Evolutionary conservation across 768 basidiomycete genomes (phyloP).

Genomic region (Leccinellum rugosiceps): DNA sequence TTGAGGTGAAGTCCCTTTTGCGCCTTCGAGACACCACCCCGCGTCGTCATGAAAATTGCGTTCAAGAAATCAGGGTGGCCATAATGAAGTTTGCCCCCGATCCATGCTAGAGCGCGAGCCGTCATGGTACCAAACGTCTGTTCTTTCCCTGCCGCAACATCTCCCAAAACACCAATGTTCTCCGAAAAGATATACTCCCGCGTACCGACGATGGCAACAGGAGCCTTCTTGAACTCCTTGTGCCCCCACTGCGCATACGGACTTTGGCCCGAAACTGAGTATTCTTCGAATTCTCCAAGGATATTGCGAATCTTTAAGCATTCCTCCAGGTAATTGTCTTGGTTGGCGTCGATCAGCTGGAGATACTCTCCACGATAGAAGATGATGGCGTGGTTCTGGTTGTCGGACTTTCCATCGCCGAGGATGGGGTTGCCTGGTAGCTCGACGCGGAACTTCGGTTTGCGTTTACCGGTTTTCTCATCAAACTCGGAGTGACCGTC

Average conservation of each 20-base stretch:
- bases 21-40: constrained; percentile 98
- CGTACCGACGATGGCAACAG: constrained; percentile 97
- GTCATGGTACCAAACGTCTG: constrained; percentile 99
- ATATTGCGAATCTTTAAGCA: constrained; percentile 98
- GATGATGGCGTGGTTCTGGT: constrained; percentile 98
- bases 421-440: constrained; percentile 98
- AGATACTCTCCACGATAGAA: constrained; percentile 99
- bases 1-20: constrained; percentile 98
- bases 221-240: constrained; percentile 85
- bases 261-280: constrained; percentile 83
- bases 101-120: constrained; percentile 92
- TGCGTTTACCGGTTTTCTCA: constrained; percentile 80
- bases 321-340: constrained; percentile 99
- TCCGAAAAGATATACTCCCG: constrained; percentile 99
- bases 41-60: constrained; percentile 96
- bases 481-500: constrained; percentile 97
- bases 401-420: constrained; percentile 98
- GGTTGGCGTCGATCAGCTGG: constrained; percentile 99
- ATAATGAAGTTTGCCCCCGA: constrained; percentile 97
- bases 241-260: constrained; percentile 97
- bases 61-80: constrained; percentile 99
- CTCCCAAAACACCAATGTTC: constrained; percentile 98
- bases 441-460: constrained; percentile 97
- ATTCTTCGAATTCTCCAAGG: constrained; percentile 97
- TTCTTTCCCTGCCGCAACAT: constrained; percentile 99